These are phyloP conservation scores for Echria macrotheca DNA, from an alignment of 495 filamentous ascomycete species.

Conservation along the genomic window DNA sequence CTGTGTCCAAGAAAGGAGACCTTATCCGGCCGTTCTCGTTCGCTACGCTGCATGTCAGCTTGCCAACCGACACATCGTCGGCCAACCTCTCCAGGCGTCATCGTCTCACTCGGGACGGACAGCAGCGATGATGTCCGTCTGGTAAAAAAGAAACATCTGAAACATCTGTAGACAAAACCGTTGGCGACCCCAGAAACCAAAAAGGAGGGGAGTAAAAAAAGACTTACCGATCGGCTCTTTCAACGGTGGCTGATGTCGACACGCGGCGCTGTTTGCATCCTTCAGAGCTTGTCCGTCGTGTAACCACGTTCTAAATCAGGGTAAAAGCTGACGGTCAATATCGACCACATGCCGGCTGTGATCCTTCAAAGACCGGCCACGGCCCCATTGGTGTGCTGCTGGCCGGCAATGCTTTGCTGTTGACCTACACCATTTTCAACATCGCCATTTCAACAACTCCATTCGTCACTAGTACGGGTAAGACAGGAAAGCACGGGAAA, in stretches of 20 bases:
- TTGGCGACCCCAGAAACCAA: neutral
- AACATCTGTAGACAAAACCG: neutral
- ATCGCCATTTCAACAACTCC: too few species aligned
- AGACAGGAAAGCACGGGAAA: too few species aligned
- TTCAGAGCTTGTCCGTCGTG: slow-evolving; percentile 2
- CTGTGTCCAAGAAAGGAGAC: too few species aligned
- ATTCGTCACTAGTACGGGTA: too few species aligned
- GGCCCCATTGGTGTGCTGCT: too few species aligned
- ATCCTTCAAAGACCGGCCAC: neutral
- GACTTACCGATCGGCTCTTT: neutral
- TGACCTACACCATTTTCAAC: too few species aligned
- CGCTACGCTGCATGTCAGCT: too few species aligned
- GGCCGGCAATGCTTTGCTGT: too few species aligned
- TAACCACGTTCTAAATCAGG: slow-evolving; percentile 4
- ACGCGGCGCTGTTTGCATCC: slow-evolving; percentile 7
- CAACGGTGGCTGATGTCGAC: neutral
- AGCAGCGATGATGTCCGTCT: neutral
- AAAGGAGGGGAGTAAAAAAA: neutral
- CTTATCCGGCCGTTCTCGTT: too few species aligned
- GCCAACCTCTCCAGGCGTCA: neutral
- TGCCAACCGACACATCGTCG: too few species aligned
- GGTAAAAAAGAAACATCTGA: neutral
- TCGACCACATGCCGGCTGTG: slow-evolving; percentile 10
- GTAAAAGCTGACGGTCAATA: slow-evolving; percentile 10
- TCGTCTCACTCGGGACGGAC: neutral